Percentiles rank a stretch among this genome's conserved stretches.
Evolutionary conservation across 352 stramenopile genomes (phyloP).

Genomic region (Plasmopara viticola): DNA sequence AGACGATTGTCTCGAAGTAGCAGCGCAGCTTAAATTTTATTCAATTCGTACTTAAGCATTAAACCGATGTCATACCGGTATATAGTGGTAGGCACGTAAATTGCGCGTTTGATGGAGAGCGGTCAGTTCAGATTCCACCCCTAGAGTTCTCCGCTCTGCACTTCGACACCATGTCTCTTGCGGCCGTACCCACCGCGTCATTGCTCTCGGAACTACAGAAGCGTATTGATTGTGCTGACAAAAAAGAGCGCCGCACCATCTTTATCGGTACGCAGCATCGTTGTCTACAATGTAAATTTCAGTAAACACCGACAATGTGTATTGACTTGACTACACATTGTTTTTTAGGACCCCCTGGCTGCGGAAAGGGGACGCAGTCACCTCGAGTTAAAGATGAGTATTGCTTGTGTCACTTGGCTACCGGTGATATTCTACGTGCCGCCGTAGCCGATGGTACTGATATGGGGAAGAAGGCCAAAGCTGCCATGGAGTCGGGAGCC

Average conservation of each 20-base stretch:
- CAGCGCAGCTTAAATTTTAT: not conserved
- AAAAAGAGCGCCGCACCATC: slow-evolving; percentile 92
- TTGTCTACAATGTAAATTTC: not conserved
- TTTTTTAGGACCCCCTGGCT: slow-evolving; percentile 81
- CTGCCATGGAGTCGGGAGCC: slow-evolving; percentile 95
- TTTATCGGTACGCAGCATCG: slow-evolving; percentile 82
- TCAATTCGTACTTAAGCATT: not conserved
- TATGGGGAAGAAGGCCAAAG: slow-evolving; percentile 96
- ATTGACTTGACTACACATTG: slow-evolving; percentile 13
- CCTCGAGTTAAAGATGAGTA: slow-evolving; percentile 97
- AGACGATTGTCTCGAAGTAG: slow-evolving; percentile 5
- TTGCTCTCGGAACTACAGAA: slow-evolving; percentile 90
- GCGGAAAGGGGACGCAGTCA: slow-evolving; percentile 98
- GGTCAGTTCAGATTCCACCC: slow-evolving; percentile 26
- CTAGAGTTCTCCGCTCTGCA: not conserved
- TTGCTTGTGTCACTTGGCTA: slow-evolving; percentile 97
- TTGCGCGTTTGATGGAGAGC: slow-evolving; percentile 10
- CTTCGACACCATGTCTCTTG: slow-evolving; percentile 44
- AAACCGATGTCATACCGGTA: slow-evolving; percentile 5
- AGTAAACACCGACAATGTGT: slow-evolving; percentile 1
- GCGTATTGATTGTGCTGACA: slow-evolving; percentile 86
- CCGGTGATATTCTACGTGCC: slow-evolving; percentile 98
- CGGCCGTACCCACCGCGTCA: slow-evolving; percentile 70
- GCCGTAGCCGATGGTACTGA: slow-evolving; percentile 95
- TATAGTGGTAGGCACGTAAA: slow-evolving; percentile 7